A percentile compares a stretch with the other conserved stretches of the same genome.
Conservation (phyloP, 805 yeast species). For the Zygotorulaspora chibaensis region DNA sequence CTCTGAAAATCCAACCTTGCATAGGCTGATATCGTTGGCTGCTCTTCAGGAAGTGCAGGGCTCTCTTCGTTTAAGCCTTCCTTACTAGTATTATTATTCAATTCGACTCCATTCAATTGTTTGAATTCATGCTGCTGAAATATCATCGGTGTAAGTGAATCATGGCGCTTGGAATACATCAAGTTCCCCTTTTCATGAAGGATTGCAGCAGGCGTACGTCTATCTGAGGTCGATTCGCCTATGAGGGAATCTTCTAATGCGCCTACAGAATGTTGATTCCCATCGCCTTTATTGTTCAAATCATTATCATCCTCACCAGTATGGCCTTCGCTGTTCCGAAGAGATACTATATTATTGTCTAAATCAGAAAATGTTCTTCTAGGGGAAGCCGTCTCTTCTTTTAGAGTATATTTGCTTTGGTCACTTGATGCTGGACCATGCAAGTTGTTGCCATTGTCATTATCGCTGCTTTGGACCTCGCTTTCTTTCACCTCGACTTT, state of each 20-base stretch:
- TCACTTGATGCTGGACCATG: background rate
- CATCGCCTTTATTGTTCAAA: background rate
- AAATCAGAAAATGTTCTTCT: constrained; percentile 6
- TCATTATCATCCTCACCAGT: background rate
- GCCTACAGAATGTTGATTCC: background rate
- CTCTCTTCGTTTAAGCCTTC: constrained; percentile 3
- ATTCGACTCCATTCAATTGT: constrained; percentile 1
- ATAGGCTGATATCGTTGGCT: constrained; percentile 44
- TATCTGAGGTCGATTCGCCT: constrained; percentile 6
- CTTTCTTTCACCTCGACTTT: constrained; percentile 1
- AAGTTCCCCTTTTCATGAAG: constrained; percentile 22
- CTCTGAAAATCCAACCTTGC: constrained; percentile 86
- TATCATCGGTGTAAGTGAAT: constrained; percentile 30
- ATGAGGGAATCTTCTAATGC: background rate
- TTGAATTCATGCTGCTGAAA: constrained; percentile 23
- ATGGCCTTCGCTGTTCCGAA: background rate
- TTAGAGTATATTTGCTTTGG: background rate
- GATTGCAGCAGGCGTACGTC: constrained; percentile 25
- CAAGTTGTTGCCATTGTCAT: background rate
- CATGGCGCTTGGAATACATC: constrained; percentile 19
- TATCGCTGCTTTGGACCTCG: background rate
- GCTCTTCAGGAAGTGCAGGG: constrained; percentile 24
- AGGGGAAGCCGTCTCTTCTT: constrained; percentile 8
- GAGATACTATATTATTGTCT: constrained; percentile 1
- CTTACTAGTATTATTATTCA: background rate